phyloP scores from a whole-genome alignment of 2,329 filamentous ascomycete genomes.

The Penicillium corylophilum region DNA sequence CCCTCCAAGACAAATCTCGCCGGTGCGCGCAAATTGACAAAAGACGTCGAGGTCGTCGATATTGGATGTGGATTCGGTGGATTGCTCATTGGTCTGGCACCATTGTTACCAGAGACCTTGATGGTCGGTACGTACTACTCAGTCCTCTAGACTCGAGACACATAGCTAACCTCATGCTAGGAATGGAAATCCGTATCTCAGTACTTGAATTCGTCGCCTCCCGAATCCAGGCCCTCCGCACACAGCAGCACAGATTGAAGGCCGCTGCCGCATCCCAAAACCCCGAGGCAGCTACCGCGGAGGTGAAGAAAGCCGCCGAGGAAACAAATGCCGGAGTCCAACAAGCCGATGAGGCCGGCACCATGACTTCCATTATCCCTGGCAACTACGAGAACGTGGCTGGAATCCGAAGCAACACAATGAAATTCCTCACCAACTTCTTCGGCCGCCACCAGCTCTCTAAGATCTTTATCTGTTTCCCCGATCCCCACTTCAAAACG shows the following conservation, averaged over 20 bases:
- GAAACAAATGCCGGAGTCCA: neutral
- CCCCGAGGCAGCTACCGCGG: slow-evolving; percentile 5
- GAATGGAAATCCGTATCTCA: slow-evolving; percentile 87
- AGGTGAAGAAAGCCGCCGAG: neutral
- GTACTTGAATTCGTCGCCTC: slow-evolving; percentile 90
- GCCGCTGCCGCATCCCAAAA: slow-evolving; percentile 8
- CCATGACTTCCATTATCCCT: slow-evolving; percentile 25
- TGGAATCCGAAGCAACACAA: slow-evolving; percentile 88
- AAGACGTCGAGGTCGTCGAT: slow-evolving; percentile 86
- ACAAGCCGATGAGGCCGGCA: slow-evolving; percentile 21
- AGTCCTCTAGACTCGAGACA: neutral
- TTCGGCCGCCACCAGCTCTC: slow-evolving; percentile 77
- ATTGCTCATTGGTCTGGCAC: slow-evolving; percentile 79
- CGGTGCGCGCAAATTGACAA: slow-evolving; percentile 50
- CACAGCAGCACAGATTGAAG: slow-evolving; percentile 36
- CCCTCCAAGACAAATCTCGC: slow-evolving; percentile 31
- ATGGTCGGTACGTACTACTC: slow-evolving; percentile 65
- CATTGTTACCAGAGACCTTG: slow-evolving; percentile 75
- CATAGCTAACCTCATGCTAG: slow-evolving; percentile 44
- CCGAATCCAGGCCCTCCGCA: slow-evolving; percentile 76
- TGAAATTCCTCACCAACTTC: slow-evolving; percentile 99
- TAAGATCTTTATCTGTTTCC: slow-evolving; percentile 97
- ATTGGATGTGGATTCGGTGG: slow-evolving; percentile 97
- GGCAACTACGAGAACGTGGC: slow-evolving; percentile 78
- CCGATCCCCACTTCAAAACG: slow-evolving; percentile 96